Evolutionary conservation across 805 yeast genomes (phyloP).

Genomic region (Saccharomycopsis schoenii): DNA sequence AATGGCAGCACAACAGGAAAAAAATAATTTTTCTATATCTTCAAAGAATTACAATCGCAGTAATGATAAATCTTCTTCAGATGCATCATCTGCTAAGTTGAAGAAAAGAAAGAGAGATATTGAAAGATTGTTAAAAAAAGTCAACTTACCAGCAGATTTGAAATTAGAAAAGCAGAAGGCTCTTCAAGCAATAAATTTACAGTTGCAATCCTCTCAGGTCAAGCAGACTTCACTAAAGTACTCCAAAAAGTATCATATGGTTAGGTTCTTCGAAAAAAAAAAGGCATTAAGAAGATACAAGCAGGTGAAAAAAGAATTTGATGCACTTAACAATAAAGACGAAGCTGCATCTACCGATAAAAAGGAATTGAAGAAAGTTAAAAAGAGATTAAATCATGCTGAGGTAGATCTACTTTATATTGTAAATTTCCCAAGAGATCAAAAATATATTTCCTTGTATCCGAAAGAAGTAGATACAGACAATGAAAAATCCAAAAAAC

Average conservation of each 20-base stretch:
- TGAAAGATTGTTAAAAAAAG: constrained; percentile 50
- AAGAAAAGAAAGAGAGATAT: constrained; percentile 84
- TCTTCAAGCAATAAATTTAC: constrained; percentile 50
- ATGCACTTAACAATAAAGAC: constrained; percentile 21
- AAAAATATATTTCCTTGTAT: constrained; percentile 72
- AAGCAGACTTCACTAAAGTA: constrained; percentile 38
- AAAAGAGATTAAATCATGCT: constrained; percentile 42
- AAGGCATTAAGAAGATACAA: constrained; percentile 71
- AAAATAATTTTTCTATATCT: not conserved
- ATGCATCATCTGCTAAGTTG: constrained; percentile 37
- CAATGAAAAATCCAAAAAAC: constrained; percentile 29
- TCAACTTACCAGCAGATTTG: constrained; percentile 51
- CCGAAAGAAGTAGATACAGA: constrained; percentile 33
- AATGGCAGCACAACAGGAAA: not conserved
- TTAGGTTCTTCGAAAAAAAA: constrained; percentile 81
- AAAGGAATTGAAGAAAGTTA: constrained; percentile 30
- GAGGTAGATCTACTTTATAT: constrained; percentile 69
- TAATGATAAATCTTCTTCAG: constrained; percentile 12
- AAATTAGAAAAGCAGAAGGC: constrained; percentile 69
- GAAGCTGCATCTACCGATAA: not conserved
- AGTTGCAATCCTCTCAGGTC: constrained; percentile 40
- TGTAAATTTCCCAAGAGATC: constrained; percentile 65
- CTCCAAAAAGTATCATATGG: constrained; percentile 81
- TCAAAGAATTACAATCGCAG: not conserved
- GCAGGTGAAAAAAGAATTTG: constrained; percentile 28